A percentile compares a stretch with the other conserved stretches of the same genome.
These are phyloP conservation scores for Cyberlindnera saturnus DNA, from an alignment of 805 yeast genomes.

Conservation along the genomic window DNA sequence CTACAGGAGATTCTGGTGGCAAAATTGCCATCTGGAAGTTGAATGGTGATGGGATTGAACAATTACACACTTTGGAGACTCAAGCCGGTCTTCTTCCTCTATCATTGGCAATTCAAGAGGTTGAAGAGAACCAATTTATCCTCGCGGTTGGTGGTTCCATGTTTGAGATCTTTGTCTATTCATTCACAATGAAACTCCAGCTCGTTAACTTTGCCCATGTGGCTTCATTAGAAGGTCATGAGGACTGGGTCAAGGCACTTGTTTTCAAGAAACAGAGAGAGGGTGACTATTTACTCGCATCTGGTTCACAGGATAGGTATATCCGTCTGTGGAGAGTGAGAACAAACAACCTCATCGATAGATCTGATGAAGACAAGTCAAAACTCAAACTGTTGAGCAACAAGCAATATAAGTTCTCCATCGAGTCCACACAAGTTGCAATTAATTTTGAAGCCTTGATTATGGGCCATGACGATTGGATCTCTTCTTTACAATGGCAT, in stretches of 20 bases:
- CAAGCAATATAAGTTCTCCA: slow-evolving; percentile 59
- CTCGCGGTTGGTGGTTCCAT: slow-evolving; percentile 74
- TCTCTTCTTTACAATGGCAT: slow-evolving; percentile 80
- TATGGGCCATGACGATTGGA: slow-evolving; percentile 99
- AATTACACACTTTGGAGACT: slow-evolving; percentile 29
- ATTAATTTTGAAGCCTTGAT: slow-evolving; percentile 86
- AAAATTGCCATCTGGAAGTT: slow-evolving; percentile 44
- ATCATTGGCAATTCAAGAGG: slow-evolving; percentile 28
- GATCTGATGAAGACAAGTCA: slow-evolving; percentile 46
- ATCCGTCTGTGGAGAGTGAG: slow-evolving; percentile 83
- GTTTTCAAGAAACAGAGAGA: slow-evolving; percentile 43
- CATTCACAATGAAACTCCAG: slow-evolving; percentile 28
- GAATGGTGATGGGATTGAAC: slow-evolving; percentile 19
- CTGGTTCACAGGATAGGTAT: slow-evolving; percentile 90
- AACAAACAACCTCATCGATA: slow-evolving; percentile 48
- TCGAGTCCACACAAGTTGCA: slow-evolving; percentile 38
- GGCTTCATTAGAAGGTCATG: slow-evolving; percentile 79
- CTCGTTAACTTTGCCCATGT: slow-evolving; percentile 28
- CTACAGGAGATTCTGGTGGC: slow-evolving; percentile 65
- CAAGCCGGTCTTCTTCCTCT: slow-evolving; percentile 47
- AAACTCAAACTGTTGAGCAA: slow-evolving; percentile 57
- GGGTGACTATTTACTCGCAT: slow-evolving; percentile 64
- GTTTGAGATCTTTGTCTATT: slow-evolving; percentile 44
- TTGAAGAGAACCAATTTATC: slow-evolving; percentile 32
- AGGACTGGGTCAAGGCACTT: slow-evolving; percentile 88